phyloP scores from a whole-genome alignment of 495 filamentous ascomycete species.

The Clavariopsis aquatica region DNA sequence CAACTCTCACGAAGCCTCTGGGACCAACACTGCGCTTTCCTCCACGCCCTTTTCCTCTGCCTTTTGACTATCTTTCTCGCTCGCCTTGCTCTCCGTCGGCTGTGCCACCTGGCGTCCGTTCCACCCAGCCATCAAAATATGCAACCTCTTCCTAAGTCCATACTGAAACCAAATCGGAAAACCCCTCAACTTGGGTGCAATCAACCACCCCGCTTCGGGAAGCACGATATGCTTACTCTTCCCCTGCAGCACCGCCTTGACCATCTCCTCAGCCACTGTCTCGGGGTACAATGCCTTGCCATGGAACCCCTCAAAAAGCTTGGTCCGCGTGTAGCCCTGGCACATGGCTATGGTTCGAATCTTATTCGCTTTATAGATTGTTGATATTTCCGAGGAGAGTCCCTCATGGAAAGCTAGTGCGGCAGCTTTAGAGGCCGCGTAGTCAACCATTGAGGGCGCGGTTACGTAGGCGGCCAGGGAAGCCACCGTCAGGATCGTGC shows the following conservation, averaged over 20 bases:
- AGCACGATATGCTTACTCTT: slow-evolving; percentile 60
- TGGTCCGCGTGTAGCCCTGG: slow-evolving; percentile 63
- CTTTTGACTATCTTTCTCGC: not conserved
- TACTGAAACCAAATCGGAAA: slow-evolving; percentile 52
- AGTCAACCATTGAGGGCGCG: slow-evolving; percentile 68
- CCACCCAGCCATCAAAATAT: slow-evolving; percentile 35
- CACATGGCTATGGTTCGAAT: slow-evolving; percentile 68
- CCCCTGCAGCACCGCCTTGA: slow-evolving; percentile 59
- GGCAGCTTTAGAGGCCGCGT: slow-evolving; percentile 67
- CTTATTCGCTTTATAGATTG: slow-evolving; percentile 61
- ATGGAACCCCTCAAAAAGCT: slow-evolving; percentile 60
- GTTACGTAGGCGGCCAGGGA: slow-evolving; percentile 60
- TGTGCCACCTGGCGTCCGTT: slow-evolving; percentile 38
- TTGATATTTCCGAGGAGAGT: slow-evolving; percentile 61
- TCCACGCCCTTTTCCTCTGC: slow-evolving; percentile 1
- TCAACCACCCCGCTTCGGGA: slow-evolving; percentile 47
- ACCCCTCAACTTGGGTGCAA: slow-evolving; percentile 43
- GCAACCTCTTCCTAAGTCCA: slow-evolving; percentile 36
- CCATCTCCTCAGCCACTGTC: slow-evolving; percentile 66
- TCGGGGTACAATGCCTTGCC: slow-evolving; percentile 60
- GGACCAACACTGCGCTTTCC: slow-evolving; percentile 37
- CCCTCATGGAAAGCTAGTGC: slow-evolving; percentile 70
- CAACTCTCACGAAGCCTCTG: slow-evolving; percentile 5
- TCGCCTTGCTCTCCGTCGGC: slow-evolving; percentile 32
- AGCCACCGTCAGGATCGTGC: slow-evolving; percentile 75